Conservation (phyloP, 345 rosid genomes). For the Trapa bicornis region DNA sequence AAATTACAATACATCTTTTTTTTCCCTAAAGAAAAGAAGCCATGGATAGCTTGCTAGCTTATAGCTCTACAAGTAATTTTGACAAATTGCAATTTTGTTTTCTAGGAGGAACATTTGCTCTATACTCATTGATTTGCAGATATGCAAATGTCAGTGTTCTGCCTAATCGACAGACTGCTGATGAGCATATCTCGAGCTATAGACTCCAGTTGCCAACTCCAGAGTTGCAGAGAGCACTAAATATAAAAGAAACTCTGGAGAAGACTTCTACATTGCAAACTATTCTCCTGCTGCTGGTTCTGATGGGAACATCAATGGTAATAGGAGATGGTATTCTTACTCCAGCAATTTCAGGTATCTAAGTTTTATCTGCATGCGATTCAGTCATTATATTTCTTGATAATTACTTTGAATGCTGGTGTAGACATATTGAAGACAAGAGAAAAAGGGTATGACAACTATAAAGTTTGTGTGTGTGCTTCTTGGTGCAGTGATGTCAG, state of each 20-base stretch:
- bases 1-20: not conserved
- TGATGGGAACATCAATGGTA: slow-evolving; percentile 96
- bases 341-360: slow-evolving; percentile 86
- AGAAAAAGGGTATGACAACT: no score
- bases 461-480: not conserved
- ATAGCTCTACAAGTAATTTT: not conserved
- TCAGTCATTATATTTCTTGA: not conserved
- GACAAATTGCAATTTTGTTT: slow-evolving; percentile 14
- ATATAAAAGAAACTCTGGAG: slow-evolving; percentile 65
- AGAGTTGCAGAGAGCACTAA: slow-evolving; percentile 74
- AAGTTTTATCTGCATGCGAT: not conserved
- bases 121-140: slow-evolving; percentile 77
- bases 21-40: not conserved
- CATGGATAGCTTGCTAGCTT: not conserved
- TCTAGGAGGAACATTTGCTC: slow-evolving; percentile 96
- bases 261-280: slow-evolving; percentile 59
- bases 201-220: slow-evolving; percentile 89
- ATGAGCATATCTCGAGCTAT: slow-evolving; percentile 82
- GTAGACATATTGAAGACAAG: not conserved
- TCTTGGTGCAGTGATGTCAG: slow-evolving; percentile 78
- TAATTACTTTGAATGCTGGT: not conserved
- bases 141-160: slow-evolving; percentile 80
- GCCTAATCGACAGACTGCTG: slow-evolving; percentile 93
- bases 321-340: slow-evolving; percentile 95
- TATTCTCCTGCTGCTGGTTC: slow-evolving; percentile 58